These are phyloP conservation scores for Paramecium sexaurelia DNA, from an alignment of 73 alveolate species.

Conservation along the genomic window DNA sequence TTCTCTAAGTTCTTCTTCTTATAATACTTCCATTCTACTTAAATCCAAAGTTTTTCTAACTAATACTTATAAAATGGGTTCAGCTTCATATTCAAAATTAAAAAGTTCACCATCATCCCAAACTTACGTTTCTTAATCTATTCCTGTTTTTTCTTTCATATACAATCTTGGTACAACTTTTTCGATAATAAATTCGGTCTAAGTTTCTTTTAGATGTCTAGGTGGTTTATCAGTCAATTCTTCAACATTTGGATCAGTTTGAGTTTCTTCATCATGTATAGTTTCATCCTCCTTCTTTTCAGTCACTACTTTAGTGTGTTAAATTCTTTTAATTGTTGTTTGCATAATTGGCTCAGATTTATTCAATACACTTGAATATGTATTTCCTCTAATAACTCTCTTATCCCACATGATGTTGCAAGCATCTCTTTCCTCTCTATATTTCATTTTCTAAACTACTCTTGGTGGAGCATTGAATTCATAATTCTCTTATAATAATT, in stretches of 20 bases:
- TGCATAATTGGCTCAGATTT: background rate
- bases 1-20: slow-evolving; percentile 91
- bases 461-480: slow-evolving; percentile 62
- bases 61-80: slow-evolving; percentile 86
- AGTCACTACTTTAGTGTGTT: slow-evolving; percentile 28
- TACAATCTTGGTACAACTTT: slow-evolving; percentile 84
- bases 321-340: slow-evolving; percentile 9
- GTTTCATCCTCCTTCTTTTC: slow-evolving; percentile 44
- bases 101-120: slow-evolving; percentile 86
- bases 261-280: slow-evolving; percentile 62
- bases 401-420: slow-evolving; percentile 59
- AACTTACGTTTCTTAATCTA: slow-evolving; percentile 85
- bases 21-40: slow-evolving; percentile 94
- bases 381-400: slow-evolving; percentile 43
- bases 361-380: background rate
- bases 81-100: slow-evolving; percentile 91
- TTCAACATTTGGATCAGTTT: slow-evolving; percentile 82
- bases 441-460: slow-evolving; percentile 49
- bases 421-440: slow-evolving; percentile 30
- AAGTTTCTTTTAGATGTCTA: slow-evolving; percentile 81
- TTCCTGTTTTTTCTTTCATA: slow-evolving; percentile 86
- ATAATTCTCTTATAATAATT: slow-evolving; percentile 26
- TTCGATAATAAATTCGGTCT: slow-evolving; percentile 89
- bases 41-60: slow-evolving; percentile 86
- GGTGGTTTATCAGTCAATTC: slow-evolving; percentile 67